Evolutionary conservation across 2,329 filamentous ascomycete species (phyloP), one percentile per base, ranked within the genome.

Genomic region (Tolypocladium nubicola): DNA sequence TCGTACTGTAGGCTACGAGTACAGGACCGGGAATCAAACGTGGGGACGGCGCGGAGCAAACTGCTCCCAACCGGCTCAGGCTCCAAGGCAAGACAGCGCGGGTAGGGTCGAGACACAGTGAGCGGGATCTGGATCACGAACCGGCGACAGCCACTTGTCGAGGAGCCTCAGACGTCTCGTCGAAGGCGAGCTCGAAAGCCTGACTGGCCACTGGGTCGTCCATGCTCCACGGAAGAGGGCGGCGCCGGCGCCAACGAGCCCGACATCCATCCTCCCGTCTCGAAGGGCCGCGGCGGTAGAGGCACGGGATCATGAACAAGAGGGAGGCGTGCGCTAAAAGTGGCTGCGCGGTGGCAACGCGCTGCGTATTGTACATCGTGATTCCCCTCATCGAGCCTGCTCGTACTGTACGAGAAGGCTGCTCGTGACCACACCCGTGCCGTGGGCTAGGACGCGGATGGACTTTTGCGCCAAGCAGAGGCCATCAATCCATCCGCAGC

Each of bases 311-410:
- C 52, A 55, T 11, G 52, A 33, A 40, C 41, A 43, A 45, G 54
- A 49, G 43, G 45, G 26, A 39, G 38, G 55, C 49, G 39, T 52
- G 23, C 43, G 41, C 53, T 52, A 41, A 13, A 10, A 9, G 53
- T 59, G 59, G 59, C 59, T 57, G 59, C 56, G 30, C 21, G 47
- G 59, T 59, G 59, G 59, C 59, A 55, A 59, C 50, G 40, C 35
- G 30, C 41, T 50, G 37, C 26, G 53, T 35, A 33, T 49, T 49
- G 45, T 26, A 50, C 47, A n/a, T 19, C 45, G 33, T 5, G 45
- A 14, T 49, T n/a, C 45, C 45, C 26, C 45, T 49, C 45, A 16
- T 9, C 16, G 26, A 33, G n/a, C 26, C 45, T 39, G 38, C 38
- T 39, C 38, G 38, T 16, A 26, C 23, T 26, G 23, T 26, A 26